Base-by-base conservation (phyloP, 2,329 filamentous ascomycete species). In the Lasiodiplodia sp. region DNA sequence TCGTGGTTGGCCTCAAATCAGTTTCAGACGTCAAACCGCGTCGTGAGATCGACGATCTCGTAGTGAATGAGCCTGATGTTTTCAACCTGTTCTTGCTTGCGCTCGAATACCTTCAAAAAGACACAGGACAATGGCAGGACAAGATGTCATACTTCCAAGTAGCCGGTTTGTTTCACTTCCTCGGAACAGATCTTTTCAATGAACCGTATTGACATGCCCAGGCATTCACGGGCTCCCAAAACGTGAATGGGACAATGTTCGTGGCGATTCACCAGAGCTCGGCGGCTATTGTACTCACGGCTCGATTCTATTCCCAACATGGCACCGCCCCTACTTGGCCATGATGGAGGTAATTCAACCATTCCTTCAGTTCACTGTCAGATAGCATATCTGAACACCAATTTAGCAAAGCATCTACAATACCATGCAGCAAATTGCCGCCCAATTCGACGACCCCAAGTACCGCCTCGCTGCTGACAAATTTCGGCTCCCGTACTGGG, bases 21-120 rank as follows among this genome's bases (percentile, higher is more conserved):
- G 44, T 11, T 11, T 47, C 44, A 11, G n/a, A 47, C 44, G 44
- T 47, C 7, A 8, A 21, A 1, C 44, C n/a, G 44, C 44, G 44
- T 1, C 44, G 44, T 21, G 44, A 47, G 44, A 47, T 47, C 7
- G 44, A 47, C 11, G 44, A 47, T 21, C 44, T 47, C 18, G 44
- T 47, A 4, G 44, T 47, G n/a, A 47, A 47, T n/a, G 44, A 47
- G 44, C 44, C 44, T 47, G 44, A 47, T 10, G 21, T 47, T 7
- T 47, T 47, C 44, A 47, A 47, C 21, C 44, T 47, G 44, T 47
- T 47, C 44, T 47, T 47, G n/a, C 44, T 47, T 47, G 44, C 44
- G n/a, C 44, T 47, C 1, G 44, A 47, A n/a, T 18, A 18, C n/a
- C 44, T 47, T 21, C 44, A 47, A 11, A 47, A 11, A 11, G 44